Evolutionary conservation across 352 stramenopile species (phyloP), one percentile per base, ranked within the genome.

Genomic region (Aphanomyces stellatus): DNA sequence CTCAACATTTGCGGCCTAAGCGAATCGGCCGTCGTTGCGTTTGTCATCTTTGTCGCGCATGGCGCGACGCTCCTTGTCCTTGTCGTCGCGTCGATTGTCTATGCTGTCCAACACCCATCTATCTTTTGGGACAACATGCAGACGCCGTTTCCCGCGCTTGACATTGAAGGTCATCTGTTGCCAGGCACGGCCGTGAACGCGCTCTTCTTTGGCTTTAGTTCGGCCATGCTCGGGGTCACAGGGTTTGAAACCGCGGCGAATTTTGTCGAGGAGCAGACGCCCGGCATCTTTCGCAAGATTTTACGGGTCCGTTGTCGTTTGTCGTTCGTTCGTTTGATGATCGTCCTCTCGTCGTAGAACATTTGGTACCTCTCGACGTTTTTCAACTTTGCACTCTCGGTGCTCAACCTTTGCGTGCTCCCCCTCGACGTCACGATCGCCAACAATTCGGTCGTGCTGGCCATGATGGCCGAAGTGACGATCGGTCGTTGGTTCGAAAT

Each of bases 241-340:
- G 88, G 88, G 3, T 96, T 96, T 62, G 88, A 96, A 70, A 89
- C 73, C 28, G 85, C 76, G 48, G 75, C 82, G 17, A 85, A 95
- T 69, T 95, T 93, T 68, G 80, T 96, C 30, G 85, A 96, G 70
- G 82, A 91, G 65, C 85, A 95, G 57, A 77, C 72, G 13, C 73
- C 77, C 0, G 84, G 87, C 1, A 86, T 92, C 1, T 96, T 95
- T 62, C 78, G 46, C 34, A 48, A 55, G 19, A 30, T 67, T 19
- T n/a, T 67, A 10, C 60, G 60, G 30, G 60, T 67, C 57, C 34
- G 25, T 24, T 8, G 11, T 51, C 25, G 24, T 19, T 46, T 2
- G 37, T n/a, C 33, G 7, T 25, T 57, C 49, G 30, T n/a, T 34
- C 22, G 22, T 11, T 30, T n/a, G n/a, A n/a, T n/a, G n/a, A n/a